A percentile compares a stretch with the other conserved stretches of the same genome.
Conservation (phyloP, 2,329 filamentous ascomycete genomes). For the Alternaria triticimaculans region DNA sequence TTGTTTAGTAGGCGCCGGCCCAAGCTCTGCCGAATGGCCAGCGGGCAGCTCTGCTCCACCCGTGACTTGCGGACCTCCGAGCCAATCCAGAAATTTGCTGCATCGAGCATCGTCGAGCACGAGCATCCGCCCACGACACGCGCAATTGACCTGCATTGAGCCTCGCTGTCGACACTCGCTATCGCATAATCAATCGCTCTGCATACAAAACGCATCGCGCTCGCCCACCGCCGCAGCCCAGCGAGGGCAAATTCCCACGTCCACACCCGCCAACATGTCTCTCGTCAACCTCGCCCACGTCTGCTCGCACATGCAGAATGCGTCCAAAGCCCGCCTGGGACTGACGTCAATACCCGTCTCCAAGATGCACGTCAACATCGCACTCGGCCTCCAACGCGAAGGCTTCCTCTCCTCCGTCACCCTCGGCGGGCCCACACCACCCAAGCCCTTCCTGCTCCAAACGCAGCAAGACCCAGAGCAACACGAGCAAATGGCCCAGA, state of each 20-base stretch:
- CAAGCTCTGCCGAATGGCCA: conserved; percentile 25
- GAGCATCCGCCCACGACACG: conserved; percentile 16
- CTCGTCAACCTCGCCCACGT: conserved; percentile 78
- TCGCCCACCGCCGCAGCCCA: conserved; percentile 28
- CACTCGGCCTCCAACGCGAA: conserved; percentile 78
- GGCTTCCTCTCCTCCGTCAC: conserved; percentile 84
- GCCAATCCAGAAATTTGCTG: conserved; percentile 41
- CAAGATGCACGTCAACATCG: conserved; percentile 78
- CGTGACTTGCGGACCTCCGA: conserved; percentile 39
- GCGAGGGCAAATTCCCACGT: conserved; percentile 32
- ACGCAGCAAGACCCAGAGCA: conserved; percentile 36
- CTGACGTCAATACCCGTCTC: conserved; percentile 82
- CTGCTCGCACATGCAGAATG: conserved; percentile 92
- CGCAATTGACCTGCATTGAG: conserved; percentile 28
- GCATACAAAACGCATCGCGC: conserved; percentile 18
- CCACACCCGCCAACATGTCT: conserved; percentile 62
- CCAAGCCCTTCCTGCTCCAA: conserved; percentile 44
- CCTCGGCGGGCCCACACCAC: conserved; percentile 69
- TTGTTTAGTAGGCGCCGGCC: conserved; percentile 23
- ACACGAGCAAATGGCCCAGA: conserved; percentile 40
- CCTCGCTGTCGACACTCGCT: no score
- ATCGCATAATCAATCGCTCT: no score
- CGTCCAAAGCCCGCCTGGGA: conserved; percentile 79
- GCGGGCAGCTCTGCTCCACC: conserved; percentile 11
- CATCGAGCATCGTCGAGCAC: conserved; percentile 7